Conservation (phyloP, 2,329 filamentous ascomycete species). For the Epichloe brachyelytri region DNA sequence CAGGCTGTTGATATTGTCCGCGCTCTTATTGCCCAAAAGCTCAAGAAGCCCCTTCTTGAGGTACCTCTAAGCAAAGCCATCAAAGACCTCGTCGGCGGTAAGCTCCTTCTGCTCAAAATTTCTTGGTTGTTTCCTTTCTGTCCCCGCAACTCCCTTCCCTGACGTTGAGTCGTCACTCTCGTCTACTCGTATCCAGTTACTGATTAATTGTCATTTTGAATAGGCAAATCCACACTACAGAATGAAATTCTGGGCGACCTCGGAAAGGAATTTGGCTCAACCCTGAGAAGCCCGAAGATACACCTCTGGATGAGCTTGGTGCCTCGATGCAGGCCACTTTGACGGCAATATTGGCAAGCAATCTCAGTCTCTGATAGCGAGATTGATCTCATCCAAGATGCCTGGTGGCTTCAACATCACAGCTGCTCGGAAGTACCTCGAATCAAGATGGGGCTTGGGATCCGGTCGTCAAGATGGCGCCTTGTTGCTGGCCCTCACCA, state of each 20-base stretch:
- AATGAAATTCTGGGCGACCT: constrained; percentile 97
- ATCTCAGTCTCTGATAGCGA: constrained; percentile 81
- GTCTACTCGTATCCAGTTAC: neutral
- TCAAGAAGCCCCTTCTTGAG: constrained; percentile 86
- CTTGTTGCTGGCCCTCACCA: constrained; percentile 76
- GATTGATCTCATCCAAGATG: constrained; percentile 98
- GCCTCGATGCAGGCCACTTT: constrained; percentile 94
- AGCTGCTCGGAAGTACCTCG: constrained; percentile 84
- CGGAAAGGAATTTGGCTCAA: constrained; percentile 96
- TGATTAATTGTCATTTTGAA: constrained; percentile 5
- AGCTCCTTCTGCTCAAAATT: constrained; percentile 22
- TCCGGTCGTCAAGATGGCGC: constrained; percentile 83
- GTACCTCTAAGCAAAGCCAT: constrained; percentile 93
- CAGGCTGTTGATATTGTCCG: constrained; percentile 82
- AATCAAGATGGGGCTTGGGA: constrained; percentile 83
- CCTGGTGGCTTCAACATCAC: constrained; percentile 99
- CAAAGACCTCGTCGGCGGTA: constrained; percentile 95
- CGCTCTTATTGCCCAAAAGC: constrained; percentile 84
- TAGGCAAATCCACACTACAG: constrained; percentile 95
- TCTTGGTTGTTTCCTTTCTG: neutral
- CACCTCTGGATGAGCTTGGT: constrained; percentile 87
- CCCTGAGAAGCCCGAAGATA: constrained; percentile 96
- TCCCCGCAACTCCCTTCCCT: neutral
- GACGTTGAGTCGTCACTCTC: no score
- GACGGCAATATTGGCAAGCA: constrained; percentile 97